phyloP scores from a whole-genome alignment of 192 early-diverging fungal species.

The Coemansia reversa region DNA sequence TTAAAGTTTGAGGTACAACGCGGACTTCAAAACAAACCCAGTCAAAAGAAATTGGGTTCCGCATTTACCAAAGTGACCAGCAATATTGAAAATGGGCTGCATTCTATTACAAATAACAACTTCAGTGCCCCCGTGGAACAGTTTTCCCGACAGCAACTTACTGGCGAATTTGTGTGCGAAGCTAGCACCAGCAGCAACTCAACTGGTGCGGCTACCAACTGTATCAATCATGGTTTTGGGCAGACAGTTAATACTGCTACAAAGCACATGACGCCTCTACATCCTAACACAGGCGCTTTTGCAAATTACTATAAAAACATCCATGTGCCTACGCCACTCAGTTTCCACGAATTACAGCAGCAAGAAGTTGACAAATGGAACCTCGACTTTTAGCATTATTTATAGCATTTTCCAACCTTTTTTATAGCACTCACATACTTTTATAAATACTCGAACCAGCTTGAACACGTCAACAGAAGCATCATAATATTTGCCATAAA shows the following conservation, averaged over 20 bases:
- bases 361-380: not conserved
- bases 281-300: not conserved
- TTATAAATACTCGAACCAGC: too few relatives aligned
- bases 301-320: not conserved
- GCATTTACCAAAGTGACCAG: not conserved
- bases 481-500: too few relatives aligned
- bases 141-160: not conserved
- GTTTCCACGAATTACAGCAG: not conserved
- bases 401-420: not conserved
- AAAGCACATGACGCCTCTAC: not conserved
- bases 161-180: not conserved
- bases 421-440: too few relatives aligned
- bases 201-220: not conserved
- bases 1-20: not conserved
- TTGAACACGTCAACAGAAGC: too few relatives aligned
- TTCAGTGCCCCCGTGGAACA: not conserved
- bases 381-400: not conserved
- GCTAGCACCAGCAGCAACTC: not conserved
- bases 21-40: not conserved
- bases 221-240: not conserved
- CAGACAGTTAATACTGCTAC: not conserved
- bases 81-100: not conserved
- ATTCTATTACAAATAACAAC: not conserved
- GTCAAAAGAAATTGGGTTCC: not conserved
- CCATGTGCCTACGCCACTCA: not conserved